Evolutionary conservation across 108 stramenopile species (phyloP), one percentile per base, ranked within the genome.

Genomic region (Chaetoceros muelleri): DNA sequence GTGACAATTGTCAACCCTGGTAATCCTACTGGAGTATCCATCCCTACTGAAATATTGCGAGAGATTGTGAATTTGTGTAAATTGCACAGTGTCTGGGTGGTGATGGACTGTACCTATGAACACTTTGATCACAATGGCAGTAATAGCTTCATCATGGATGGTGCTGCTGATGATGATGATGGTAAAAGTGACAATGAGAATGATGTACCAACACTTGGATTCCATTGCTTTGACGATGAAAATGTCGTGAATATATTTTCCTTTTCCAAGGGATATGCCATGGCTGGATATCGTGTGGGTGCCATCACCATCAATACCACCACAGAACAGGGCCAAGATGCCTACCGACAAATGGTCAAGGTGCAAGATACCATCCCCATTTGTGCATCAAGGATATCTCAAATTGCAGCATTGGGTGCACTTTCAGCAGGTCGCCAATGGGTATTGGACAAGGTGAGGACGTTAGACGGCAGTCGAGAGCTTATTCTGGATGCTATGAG

Each of bases 211-310:
- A n/a, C n/a, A n/a, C n/a, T n/a, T n/a, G 62, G 62, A 46, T 74
- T 52, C 29, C 62, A 61, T 3, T 81, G 70, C 64, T 82, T 83
- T 57, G 66, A 69, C 24, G 73, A 76, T 24, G 69, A 75, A 13
- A 82, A 88, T 53, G 85, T 94, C 2, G 67, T 94, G 21, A 83
- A 91, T 66, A 76, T 93, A n/a, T 93, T 90, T 57, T 82, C 80
- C 44, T 87, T 93, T 60, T 76, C 74, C 49, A 92, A 95, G 67
- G 79, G 85, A 16, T 96, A 84, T 52, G 79, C 92, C 1, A 55
- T 97, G 70, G 90, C 94, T 7, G 96, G 96, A 28, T 97, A 91
- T 75, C 79, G 96, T 2, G 88, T 93, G 13, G 96, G 95, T 19
- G 95, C 95, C 53, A 29, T 93, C 10, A 80, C 76, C 3, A 28